Base-by-base conservation (phyloP, 352 stramenopile genomes). In the Phytophthora sp. region DNA sequence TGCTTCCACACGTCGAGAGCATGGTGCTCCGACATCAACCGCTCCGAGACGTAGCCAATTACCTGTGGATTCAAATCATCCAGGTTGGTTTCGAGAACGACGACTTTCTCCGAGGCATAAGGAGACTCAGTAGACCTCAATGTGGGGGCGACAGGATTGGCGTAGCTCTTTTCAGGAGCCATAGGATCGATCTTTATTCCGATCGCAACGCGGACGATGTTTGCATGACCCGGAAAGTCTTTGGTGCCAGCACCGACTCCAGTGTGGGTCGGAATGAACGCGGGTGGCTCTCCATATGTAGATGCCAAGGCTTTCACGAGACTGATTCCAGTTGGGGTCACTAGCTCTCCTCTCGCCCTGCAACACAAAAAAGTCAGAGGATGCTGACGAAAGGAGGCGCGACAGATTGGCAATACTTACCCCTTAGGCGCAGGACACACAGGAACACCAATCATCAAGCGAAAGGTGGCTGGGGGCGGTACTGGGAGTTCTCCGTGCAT, bases 401-500 rank as follows among this genome's bases (percentile, higher is more conserved):
- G n/a, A n/a, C n/a, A 49, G 11, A 32, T 32, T 32, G 28, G 11
- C 28, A 32, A 6, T 24, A 56, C 63, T 55, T 56, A 91, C 82
- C 87, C 84, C 34, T 79, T 82, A 0, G 97, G 97, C 20, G 95
- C 95, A 13, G 91, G 92, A 72, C 90, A 97, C 15, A 96, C 95
- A 5, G 94, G 92, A 48, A 99, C 89, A 12, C 85, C 95, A 43
- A 97, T 88, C 91, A 99, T 95, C 12, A 99, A 73, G 4, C 88
- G 88, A 52, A 99, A 88, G 2, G 97, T 98, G 15, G 97, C 97
- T 1, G 95, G 95, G 15, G 96, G 95, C 11, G 96, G 97, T 30
- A 99, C 96, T 4, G 96, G 96, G 5, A 99, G 72, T 6, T 98
- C 66, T n/a, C 97, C 97, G 62, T 99, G 97, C 71, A 92, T 90